Evolutionary conservation across 345 rosid genomes (phyloP), one percentile per base, ranked within the genome.

Genomic region (Ceriops decandra): DNA sequence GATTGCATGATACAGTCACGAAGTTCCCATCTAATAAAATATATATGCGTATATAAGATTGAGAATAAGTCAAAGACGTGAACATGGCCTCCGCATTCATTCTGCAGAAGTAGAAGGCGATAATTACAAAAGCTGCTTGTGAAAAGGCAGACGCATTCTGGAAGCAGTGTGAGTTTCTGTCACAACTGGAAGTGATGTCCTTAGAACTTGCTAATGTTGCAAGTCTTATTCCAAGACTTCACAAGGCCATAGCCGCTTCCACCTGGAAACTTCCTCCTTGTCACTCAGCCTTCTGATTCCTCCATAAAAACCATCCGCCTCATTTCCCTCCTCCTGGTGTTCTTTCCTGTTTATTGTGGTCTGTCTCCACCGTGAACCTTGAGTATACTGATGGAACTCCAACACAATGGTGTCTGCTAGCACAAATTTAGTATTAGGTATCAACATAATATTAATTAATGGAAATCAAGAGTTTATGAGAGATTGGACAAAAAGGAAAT

Each of bases 371-470:
- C 87, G 78, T 0, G 95, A 93, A 15, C 86, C 88, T 2, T 67
- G 58, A 13, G 85, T 80, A 57, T 88, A 89, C 69, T 93, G 98
- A 66, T 87, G 83, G 77, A 93, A 93, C 74, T 93, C 98, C 77
- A 93, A 68, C 62, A 77, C 76, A 66, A 83, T 80, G 5, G 54
- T 77, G 15, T 88, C 98, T 91, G 90, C 64, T 57, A 27, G 26
- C 60, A 80, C 36, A 66, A 22, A 60, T 56, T 22, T 62, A 0
- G 54, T 6, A 22, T 22, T 21, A 47, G n/a, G 20, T 15, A 31
- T 42, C 19, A 13, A 42, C 49, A 42, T 4, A 42, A 42, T 42
- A 42, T 42, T 13, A 42, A 42, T 42, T 42, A 15, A 13, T 0
- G 17, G 49, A 42, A 42, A 42, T 38, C 46, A 10, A 10, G 15